Evolutionary conservation across 495 filamentous ascomycete genomes (phyloP).

Genomic region (Penicillium manginii): DNA sequence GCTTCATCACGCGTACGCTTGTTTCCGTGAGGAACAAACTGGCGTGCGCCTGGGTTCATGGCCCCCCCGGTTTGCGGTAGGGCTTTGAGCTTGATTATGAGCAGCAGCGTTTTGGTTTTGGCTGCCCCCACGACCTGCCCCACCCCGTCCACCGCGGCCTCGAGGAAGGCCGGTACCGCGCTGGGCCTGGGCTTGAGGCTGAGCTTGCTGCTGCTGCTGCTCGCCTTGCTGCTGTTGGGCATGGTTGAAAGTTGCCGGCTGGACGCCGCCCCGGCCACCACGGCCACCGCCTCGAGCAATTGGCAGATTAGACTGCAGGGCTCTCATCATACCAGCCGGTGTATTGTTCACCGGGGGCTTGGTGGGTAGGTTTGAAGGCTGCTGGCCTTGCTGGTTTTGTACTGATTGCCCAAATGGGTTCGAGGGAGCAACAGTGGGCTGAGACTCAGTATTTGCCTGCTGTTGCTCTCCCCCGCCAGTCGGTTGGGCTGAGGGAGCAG

Average conservation of each 20-base stretch:
- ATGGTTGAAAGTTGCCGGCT: slow-evolving; percentile 37
- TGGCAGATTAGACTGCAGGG: slow-evolving; percentile 55
- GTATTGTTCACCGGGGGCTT: slow-evolving; percentile 46
- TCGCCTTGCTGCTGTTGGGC: slow-evolving; percentile 21
- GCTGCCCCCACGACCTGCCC: slow-evolving; percentile 52
- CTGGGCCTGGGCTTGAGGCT: slow-evolving; percentile 25
- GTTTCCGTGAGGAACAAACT: slow-evolving; percentile 66
- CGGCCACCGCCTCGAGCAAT: slow-evolving; percentile 45
- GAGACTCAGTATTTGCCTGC: slow-evolving; percentile 19
- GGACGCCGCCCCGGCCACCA: slow-evolving; percentile 35
- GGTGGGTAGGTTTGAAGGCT: slow-evolving; percentile 33
- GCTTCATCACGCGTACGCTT: slow-evolving; percentile 69
- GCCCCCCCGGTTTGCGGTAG: slow-evolving; percentile 42
- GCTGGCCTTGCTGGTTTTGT: slow-evolving; percentile 36
- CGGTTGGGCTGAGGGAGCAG: slow-evolving; percentile 28
- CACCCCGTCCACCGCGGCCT: slow-evolving; percentile 48
- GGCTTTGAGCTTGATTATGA: slow-evolving; percentile 38
- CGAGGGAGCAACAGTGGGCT: slow-evolving; percentile 16
- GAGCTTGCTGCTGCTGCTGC: slow-evolving; percentile 29
- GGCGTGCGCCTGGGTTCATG: slow-evolving; percentile 57
- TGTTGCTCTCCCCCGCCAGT: slow-evolving; percentile 9
- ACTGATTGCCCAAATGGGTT: slow-evolving; percentile 38
- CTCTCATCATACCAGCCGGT: slow-evolving; percentile 40
- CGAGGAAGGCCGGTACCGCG: slow-evolving; percentile 49
- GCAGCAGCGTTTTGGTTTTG: slow-evolving; percentile 31